These are phyloP conservation scores for Exophiala dermatitidis DNA, from an alignment of 2,329 filamentous ascomycete species.

Conservation along the genomic window DNA sequence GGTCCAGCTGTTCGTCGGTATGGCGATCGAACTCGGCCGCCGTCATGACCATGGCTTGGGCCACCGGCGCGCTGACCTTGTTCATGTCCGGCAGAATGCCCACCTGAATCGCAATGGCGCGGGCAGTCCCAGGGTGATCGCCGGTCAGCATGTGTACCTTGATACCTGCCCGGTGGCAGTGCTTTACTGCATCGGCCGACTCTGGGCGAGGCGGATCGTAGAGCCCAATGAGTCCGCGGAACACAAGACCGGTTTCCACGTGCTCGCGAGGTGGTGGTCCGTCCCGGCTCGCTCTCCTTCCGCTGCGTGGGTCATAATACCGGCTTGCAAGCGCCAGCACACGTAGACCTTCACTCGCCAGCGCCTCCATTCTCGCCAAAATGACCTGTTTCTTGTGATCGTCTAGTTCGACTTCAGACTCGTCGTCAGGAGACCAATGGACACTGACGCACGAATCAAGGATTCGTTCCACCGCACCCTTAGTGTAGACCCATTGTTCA, in stretches of 20 bases:
- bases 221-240: conserved; percentile 53
- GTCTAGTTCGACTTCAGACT: no score
- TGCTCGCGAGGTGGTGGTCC: conserved; percentile 34
- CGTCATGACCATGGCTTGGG: conserved; percentile 47
- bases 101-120: conserved; percentile 51
- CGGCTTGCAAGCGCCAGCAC: conserved; percentile 51
- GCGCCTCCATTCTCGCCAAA: conserved; percentile 49
- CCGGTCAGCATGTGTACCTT: conserved; percentile 52
- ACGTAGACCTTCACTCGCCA: conserved; percentile 53
- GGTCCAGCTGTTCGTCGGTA: conserved; percentile 51
- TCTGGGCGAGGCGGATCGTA: conserved; percentile 57
- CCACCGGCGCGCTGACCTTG: conserved; percentile 41
- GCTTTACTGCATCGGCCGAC: conserved; percentile 50
- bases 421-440: conserved; percentile 28
- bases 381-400: conserved; percentile 39
- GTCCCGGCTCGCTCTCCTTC: no score
- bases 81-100: conserved; percentile 47
- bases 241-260: conserved; percentile 49
- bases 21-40: conserved; percentile 50
- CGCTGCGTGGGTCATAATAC: conserved; percentile 1
- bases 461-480: conserved; percentile 57
- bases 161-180: conserved; percentile 49
- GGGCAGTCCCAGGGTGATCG: conserved; percentile 51
- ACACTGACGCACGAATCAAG: conserved; percentile 49
- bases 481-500: conserved; percentile 48